Conservation (phyloP, 2,329 filamentous ascomycete species). For the Colletotrichum navitas region DNA sequence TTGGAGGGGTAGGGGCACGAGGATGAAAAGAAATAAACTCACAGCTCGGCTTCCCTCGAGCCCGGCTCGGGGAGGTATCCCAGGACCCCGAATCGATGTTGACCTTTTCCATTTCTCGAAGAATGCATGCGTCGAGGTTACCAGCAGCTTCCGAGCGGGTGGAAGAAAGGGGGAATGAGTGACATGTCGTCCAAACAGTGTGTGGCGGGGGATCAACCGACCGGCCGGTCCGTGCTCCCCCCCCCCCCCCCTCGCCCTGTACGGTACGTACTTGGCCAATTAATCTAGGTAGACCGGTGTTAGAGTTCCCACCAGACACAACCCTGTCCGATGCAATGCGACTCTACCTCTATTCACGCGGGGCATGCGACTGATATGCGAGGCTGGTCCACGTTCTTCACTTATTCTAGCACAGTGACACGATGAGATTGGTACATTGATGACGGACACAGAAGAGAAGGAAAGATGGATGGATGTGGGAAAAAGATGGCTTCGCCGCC, state of each 20-base stretch:
- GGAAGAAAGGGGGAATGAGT: neutral
- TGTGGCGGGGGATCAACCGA: slow-evolving; percentile 5
- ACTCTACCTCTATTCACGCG: neutral
- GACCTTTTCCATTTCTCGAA: slow-evolving; percentile 33
- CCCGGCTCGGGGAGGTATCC: slow-evolving; percentile 35
- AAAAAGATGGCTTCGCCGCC: slow-evolving; percentile 31
- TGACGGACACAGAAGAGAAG: too few relatives aligned
- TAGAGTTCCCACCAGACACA: neutral
- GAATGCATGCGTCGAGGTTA: slow-evolving; percentile 34
- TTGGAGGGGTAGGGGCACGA: neutral
- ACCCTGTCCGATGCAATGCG: neutral
- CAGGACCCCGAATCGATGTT: slow-evolving; percentile 35
- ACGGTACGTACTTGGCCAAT: neutral
- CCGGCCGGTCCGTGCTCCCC: neutral
- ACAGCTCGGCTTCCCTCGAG: slow-evolving; percentile 38
- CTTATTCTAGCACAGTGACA: neutral
- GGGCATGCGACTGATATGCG: neutral
- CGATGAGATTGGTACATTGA: neutral
- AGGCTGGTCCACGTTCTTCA: neutral
- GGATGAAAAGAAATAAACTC: neutral
- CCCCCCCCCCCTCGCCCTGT: neutral
- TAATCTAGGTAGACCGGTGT: neutral
- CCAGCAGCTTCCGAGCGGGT: neutral
- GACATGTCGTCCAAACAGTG: slow-evolving; percentile 27
- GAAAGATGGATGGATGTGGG: neutral